phyloP scores from a whole-genome alignment of 495 filamentous ascomycete species.

The Aspergillus hancockii region DNA sequence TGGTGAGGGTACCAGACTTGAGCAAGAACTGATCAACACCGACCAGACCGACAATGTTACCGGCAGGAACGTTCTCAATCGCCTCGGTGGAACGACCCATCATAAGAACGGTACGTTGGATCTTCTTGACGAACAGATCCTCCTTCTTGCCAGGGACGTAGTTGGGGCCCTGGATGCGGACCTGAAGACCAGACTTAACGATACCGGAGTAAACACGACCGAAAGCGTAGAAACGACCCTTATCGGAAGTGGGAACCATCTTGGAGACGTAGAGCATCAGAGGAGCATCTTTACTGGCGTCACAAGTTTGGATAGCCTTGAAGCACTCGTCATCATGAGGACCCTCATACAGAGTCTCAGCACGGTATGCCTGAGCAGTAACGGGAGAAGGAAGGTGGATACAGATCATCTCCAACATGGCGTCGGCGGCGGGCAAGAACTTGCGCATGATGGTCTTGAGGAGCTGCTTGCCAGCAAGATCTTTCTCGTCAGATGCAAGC shows the following conservation, averaged over 20 bases:
- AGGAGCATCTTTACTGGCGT: slow-evolving; percentile 60
- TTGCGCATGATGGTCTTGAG: slow-evolving; percentile 98
- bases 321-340: slow-evolving; percentile 86
- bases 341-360: slow-evolving; percentile 98
- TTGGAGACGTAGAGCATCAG: slow-evolving; percentile 99
- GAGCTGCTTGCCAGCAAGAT: slow-evolving; percentile 93
- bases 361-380: slow-evolving; percentile 96
- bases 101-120: slow-evolving; percentile 99
- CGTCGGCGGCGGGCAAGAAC: slow-evolving; percentile 96
- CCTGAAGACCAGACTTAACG: slow-evolving; percentile 95
- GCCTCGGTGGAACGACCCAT: slow-evolving; percentile 99
- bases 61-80: slow-evolving; percentile 97
- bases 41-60: slow-evolving; percentile 98
- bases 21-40: slow-evolving; percentile 99
- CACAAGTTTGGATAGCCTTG: slow-evolving; percentile 93
- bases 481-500: slow-evolving; percentile 81
- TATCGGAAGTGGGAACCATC: slow-evolving; percentile 99
- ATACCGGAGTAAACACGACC: slow-evolving; percentile 99
- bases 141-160: slow-evolving; percentile 98
- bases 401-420: slow-evolving; percentile 99
- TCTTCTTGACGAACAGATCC: slow-evolving; percentile 98
- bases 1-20: slow-evolving; percentile 99
- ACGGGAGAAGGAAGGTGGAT: slow-evolving; percentile 96
- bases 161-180: slow-evolving; percentile 99
- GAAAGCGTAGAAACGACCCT: slow-evolving; percentile 99